These are phyloP conservation scores for Mortierella sp. DNA, from an alignment of 371 early-diverging fungal species.

Conservation along the genomic window DNA sequence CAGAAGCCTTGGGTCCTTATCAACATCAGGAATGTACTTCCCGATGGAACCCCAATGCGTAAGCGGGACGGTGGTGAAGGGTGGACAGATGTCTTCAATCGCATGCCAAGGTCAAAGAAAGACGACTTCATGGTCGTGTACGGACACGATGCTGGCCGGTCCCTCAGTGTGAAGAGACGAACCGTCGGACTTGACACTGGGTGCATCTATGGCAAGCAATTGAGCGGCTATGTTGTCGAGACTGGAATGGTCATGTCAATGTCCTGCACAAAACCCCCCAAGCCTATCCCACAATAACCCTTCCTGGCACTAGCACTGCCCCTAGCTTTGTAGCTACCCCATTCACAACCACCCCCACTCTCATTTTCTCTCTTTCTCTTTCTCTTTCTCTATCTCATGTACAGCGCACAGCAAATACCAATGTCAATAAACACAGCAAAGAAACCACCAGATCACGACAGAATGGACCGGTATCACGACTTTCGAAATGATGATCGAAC, in stretches of 20 bases:
- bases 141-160: slow-evolving; percentile 76
- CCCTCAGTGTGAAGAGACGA: slow-evolving; percentile 61
- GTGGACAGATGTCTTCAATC: slow-evolving; percentile 64
- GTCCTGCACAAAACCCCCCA: no score
- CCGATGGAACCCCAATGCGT: slow-evolving; percentile 52
- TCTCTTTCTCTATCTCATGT: no score
- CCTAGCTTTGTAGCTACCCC: no score
- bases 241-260: slow-evolving; percentile 14
- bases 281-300: no score
- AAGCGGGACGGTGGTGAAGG: slow-evolving; percentile 56
- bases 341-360: no score
- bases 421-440: no score
- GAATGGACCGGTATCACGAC: no score
- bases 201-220: slow-evolving; percentile 71
- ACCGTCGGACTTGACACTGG: slow-evolving; percentile 76
- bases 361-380: no score
- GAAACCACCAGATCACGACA: no score
- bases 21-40: slow-evolving; percentile 59
- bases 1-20: slow-evolving; percentile 67
- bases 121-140: slow-evolving; percentile 58
- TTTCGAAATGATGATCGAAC: no score
- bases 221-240: slow-evolving; percentile 60
- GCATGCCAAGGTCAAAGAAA: neutral
- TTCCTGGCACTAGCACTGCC: no score
- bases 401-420: no score